phyloP scores from a whole-genome alignment of 768 basidiomycete species.

The Sporobolomyces roseus region DNA sequence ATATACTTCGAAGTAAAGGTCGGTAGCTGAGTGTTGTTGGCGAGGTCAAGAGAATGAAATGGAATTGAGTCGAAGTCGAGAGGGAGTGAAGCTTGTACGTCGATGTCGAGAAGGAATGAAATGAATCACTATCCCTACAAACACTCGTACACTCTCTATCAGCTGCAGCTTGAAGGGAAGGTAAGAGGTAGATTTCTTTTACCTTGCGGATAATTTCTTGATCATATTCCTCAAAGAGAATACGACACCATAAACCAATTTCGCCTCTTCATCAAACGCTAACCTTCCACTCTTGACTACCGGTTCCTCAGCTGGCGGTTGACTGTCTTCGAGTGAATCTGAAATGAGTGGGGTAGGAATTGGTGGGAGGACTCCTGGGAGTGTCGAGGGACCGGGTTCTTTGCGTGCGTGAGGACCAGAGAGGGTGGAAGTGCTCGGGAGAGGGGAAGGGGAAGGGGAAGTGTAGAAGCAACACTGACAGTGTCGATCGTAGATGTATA shows the following conservation, averaged over 20 bases:
- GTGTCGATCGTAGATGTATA: constrained; percentile 89
- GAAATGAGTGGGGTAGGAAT: constrained; percentile 59
- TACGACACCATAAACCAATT: constrained; percentile 93
- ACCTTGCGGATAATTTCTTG: constrained; percentile 87
- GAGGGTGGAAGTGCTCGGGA: constrained; percentile 51
- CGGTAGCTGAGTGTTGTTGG: constrained; percentile 53
- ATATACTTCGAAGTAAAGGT: constrained; percentile 77
- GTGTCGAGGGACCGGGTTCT: constrained; percentile 65
- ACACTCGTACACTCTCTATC: too few species aligned
- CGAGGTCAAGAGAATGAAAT: constrained; percentile 86
- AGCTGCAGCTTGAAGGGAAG: neutral
- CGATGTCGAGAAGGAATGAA: constrained; percentile 84
- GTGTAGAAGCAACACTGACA: constrained; percentile 26
- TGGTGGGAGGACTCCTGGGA: constrained; percentile 61
- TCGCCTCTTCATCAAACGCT: constrained; percentile 94
- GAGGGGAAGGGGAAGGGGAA: constrained; percentile 91
- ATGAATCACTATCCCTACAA: constrained; percentile 74
- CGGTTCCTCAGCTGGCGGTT: constrained; percentile 4
- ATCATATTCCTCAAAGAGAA: constrained; percentile 89
- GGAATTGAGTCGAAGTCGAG: constrained; percentile 87
- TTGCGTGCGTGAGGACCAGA: constrained; percentile 32
- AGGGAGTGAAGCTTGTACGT: constrained; percentile 89
- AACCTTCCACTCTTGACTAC: constrained; percentile 57
- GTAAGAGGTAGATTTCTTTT: constrained; percentile 8
- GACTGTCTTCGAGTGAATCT: neutral